Conservation (phyloP, 164 flowering plant species). For the Vitis cinerea region DNA sequence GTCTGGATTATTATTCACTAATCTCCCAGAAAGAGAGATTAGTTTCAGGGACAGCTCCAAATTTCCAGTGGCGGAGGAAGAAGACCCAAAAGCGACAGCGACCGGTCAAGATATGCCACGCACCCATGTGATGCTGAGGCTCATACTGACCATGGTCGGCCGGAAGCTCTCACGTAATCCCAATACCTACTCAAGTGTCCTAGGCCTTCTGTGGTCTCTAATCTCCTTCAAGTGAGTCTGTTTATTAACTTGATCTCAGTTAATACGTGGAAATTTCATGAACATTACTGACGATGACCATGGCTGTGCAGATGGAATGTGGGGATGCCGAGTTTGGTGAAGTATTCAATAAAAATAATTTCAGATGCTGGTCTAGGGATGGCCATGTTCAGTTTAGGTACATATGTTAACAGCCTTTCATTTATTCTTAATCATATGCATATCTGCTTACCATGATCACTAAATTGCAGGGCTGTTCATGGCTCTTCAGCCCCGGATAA, state of each 20-base stretch:
- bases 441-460: too few relatives aligned
- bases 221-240: constrained; percentile 50
- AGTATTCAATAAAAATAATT: constrained; percentile 56
- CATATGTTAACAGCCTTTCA: too few relatives aligned
- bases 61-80: constrained; percentile 24
- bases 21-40: constrained; percentile 40
- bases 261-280: neutral
- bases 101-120: constrained; percentile 46
- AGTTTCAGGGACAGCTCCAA: constrained; percentile 50
- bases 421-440: neutral
- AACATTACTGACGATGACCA: neutral
- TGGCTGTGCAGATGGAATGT: constrained; percentile 49
- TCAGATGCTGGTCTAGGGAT: constrained; percentile 76
- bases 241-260: neutral
- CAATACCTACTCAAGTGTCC: constrained; percentile 60
- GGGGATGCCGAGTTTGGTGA: constrained; percentile 57
- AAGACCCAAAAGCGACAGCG: constrained; percentile 1
- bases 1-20: too few relatives aligned
- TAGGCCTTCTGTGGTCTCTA: constrained; percentile 67
- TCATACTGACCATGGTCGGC: constrained; percentile 51
- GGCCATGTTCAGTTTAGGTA: constrained; percentile 80
- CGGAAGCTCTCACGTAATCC: constrained; percentile 64
- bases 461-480: constrained; percentile 61
- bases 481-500: constrained; percentile 66
- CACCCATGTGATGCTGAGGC: constrained; percentile 39